Evolutionary conservation across 2,329 filamentous ascomycete species (phyloP), one percentile per base, ranked within the genome.

Genomic region (Fusarium cicatricum): DNA sequence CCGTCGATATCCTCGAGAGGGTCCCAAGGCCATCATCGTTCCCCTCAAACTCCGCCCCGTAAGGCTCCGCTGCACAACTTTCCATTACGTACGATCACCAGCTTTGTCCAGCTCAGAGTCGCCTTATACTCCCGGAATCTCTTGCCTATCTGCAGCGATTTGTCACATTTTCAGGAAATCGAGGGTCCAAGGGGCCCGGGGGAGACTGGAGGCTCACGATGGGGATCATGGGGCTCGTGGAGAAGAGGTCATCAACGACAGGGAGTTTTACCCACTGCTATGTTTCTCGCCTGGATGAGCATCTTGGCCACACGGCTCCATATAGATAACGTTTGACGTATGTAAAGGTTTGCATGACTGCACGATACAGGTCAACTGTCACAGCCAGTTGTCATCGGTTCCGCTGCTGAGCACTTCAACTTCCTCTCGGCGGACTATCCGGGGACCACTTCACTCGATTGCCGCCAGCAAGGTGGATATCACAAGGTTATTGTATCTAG

Each of bases 1-100:
- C 61, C 61, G 64, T 23, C 32, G 52, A 50, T 57, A 60, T 55
- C 62, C 62, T 52, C 44, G 11, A 32, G 29, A 32, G 29, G 29
- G 29, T n/a, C 29, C 28, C 29, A n/a, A 43, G 32, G 11, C 17
- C 17, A 19, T 41, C 37, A 49, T 34, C 11, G 12, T 42, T 33
- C 29, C 37, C 46, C 37, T 49, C 46, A 34, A 42, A 32, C 38
- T 48, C 39, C 16, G 32, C 45, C 53, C 38, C 57, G 33, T 39
- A 17, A 36, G 46, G 42, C 54, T 58, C 57, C 49, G 48, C 55
- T 42, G 21, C n/a, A 14, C 31, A 45, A 23, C 45, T 40, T 17
- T 52, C n/a, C 31, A 64, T 52, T 64, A 42, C 48, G 48, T 51
- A 60, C 45, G 50, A 32, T 38, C 28, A 23, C 36, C 43, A 44